Evolutionary conservation across 2,329 filamentous ascomycete species (phyloP).

Genomic region (Calonectria pauciramosa): DNA sequence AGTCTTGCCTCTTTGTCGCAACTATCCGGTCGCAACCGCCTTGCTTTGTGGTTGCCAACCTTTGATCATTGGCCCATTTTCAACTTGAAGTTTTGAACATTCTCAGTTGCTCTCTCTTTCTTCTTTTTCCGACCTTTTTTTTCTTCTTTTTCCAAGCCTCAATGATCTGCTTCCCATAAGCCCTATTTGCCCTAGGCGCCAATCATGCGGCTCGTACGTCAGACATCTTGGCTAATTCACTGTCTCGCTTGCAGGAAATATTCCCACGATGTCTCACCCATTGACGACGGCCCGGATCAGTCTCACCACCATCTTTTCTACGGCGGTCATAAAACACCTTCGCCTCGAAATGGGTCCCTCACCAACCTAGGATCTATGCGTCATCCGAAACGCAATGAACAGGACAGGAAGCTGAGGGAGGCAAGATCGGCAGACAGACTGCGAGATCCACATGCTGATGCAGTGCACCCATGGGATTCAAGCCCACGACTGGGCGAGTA

Average conservation of each 20-base stretch:
- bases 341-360: slow-evolving; percentile 36
- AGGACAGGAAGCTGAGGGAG: slow-evolving; percentile 57
- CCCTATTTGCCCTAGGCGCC: background rate
- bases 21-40: slow-evolving; percentile 17
- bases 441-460: slow-evolving; percentile 25
- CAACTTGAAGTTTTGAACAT: background rate
- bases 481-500: slow-evolving; percentile 13
- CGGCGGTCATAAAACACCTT: slow-evolving; percentile 31
- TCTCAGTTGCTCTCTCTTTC: background rate
- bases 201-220: slow-evolving; percentile 32
- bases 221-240: slow-evolving; percentile 35
- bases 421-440: slow-evolving; percentile 48
- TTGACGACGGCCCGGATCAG: slow-evolving; percentile 60
- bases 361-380: slow-evolving; percentile 67
- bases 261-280: slow-evolving; percentile 64
- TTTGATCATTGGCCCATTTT: background rate
- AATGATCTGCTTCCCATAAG: background rate
- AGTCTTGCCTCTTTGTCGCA: slow-evolving; percentile 47
- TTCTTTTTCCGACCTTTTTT: background rate
- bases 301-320: slow-evolving; percentile 47
- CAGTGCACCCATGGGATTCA: slow-evolving; percentile 39
- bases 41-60: slow-evolving; percentile 28
- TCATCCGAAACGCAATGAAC: slow-evolving; percentile 62
- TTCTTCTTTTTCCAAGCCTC: background rate
- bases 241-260: slow-evolving; percentile 44